Conservation (phyloP, 495 filamentous ascomycete species). For the Copromyces sp. region DNA sequence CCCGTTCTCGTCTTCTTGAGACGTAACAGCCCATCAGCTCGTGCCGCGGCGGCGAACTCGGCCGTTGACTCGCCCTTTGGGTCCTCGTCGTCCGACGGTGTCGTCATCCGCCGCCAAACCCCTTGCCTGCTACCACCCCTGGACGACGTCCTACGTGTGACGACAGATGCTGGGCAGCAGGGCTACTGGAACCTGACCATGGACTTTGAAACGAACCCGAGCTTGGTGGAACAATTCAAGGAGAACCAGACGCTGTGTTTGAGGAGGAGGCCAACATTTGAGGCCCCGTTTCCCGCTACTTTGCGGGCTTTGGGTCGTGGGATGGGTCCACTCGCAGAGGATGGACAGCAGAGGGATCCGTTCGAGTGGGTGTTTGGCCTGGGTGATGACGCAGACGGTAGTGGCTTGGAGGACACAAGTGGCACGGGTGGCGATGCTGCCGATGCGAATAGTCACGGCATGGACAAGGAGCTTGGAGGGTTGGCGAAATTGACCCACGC, state of each 20-base stretch:
- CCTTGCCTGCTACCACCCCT: constrained; percentile 84
- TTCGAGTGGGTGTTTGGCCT: constrained; percentile 65
- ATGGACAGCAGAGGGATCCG: constrained; percentile 18
- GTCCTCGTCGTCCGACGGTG: background rate
- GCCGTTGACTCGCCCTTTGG: background rate
- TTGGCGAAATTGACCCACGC: constrained; percentile 60
- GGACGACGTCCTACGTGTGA: constrained; percentile 52
- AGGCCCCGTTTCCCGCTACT: constrained; percentile 66
- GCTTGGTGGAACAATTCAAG: constrained; percentile 59
- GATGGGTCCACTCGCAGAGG: constrained; percentile 17
- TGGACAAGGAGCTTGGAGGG: constrained; percentile 33
- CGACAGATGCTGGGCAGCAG: constrained; percentile 46
- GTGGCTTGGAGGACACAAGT: background rate
- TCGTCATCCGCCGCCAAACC: constrained; percentile 32
- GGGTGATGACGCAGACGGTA: background rate
- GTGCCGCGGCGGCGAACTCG: background rate
- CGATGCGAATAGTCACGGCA: background rate
- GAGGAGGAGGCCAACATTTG: constrained; percentile 59
- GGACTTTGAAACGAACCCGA: constrained; percentile 58
- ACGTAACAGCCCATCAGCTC: constrained; percentile 14
- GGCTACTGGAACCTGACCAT: constrained; percentile 82
- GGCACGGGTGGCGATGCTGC: background rate
- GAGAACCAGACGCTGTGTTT: constrained; percentile 71
- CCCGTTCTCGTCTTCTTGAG: constrained; percentile 46
- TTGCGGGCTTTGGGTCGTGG: constrained; percentile 52